Conservation (phyloP, 495 filamentous ascomycete species). For the Friedmanniomyces simplex region DNA sequence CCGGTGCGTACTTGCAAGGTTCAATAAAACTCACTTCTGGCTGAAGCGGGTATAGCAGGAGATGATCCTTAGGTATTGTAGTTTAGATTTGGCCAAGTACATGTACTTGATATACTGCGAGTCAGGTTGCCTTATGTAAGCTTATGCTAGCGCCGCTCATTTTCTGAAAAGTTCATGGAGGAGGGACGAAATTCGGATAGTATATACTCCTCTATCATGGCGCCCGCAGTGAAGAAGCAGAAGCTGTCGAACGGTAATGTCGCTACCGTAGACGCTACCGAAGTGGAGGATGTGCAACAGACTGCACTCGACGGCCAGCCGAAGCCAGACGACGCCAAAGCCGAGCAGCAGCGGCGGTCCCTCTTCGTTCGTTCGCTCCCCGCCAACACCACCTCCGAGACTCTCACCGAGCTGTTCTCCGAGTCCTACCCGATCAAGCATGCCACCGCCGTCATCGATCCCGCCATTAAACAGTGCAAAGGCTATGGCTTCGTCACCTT, state of each 20-base stretch:
- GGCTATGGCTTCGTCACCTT: slow-evolving; percentile 97
- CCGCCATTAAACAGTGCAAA: slow-evolving; percentile 68
- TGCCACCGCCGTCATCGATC: slow-evolving; percentile 74
- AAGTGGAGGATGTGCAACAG: neutral
- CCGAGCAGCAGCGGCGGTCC: slow-evolving; percentile 42
- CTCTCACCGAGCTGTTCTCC: slow-evolving; percentile 78
- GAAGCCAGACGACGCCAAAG: neutral
- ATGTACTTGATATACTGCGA: no score
- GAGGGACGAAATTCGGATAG: no score
- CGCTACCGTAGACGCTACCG: neutral
- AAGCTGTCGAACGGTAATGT: slow-evolving; percentile 8
- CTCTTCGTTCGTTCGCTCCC: slow-evolving; percentile 88
- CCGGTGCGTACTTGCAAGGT: no score
- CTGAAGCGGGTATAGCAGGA: no score
- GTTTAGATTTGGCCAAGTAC: no score
- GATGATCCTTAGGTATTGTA: no score
- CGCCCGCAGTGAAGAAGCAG: slow-evolving; percentile 17
- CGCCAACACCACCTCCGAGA: slow-evolving; percentile 65
- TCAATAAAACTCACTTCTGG: no score
- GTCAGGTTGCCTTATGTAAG: no score
- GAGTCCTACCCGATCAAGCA: slow-evolving; percentile 90
- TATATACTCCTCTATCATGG: no score
- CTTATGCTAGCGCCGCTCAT: neutral
- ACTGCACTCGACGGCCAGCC: neutral
- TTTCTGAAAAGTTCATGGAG: neutral